Evolutionary conservation across 331 rosid genomes (phyloP).

Genomic region (Malus hybrid): DNA sequence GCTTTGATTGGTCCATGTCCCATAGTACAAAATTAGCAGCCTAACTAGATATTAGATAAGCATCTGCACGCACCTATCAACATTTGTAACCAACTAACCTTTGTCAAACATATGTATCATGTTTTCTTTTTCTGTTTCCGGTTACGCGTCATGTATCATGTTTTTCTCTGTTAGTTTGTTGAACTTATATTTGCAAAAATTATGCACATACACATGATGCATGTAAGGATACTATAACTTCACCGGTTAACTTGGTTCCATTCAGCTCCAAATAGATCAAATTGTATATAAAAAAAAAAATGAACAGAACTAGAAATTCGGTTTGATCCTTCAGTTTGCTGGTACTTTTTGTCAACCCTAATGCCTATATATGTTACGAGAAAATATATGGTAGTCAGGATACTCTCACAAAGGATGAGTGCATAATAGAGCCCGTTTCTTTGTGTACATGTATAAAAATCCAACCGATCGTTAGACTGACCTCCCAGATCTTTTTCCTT

Average conservation of each 20-base stretch:
- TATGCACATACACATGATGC: neutral
- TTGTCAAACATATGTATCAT: slow-evolving; percentile 29
- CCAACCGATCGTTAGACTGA: neutral
- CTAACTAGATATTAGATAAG: slow-evolving; percentile 22
- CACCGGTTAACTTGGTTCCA: neutral
- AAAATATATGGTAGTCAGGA: too few species aligned
- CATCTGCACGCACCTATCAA: slow-evolving; percentile 25
- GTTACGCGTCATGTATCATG: neutral
- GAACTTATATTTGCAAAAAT: neutral
- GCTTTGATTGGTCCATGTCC: slow-evolving; percentile 39
- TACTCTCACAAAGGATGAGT: neutral
- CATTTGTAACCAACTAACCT: slow-evolving; percentile 10
- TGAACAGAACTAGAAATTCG: neutral
- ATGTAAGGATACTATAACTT: neutral
- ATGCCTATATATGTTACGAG: neutral
- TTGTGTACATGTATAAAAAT: neutral
- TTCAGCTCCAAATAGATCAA: neutral
- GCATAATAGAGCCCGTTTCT: neutral
- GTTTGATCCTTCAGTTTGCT: neutral
- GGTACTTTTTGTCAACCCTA: too few species aligned
- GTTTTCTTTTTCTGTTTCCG: neutral
- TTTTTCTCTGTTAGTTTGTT: neutral
- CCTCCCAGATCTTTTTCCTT: neutral
- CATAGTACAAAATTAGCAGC: slow-evolving; percentile 23
- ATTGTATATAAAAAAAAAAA: too few species aligned